Base-by-base conservation (phyloP, 116 monocot species). In the Papilionanthe hybrid region DNA sequence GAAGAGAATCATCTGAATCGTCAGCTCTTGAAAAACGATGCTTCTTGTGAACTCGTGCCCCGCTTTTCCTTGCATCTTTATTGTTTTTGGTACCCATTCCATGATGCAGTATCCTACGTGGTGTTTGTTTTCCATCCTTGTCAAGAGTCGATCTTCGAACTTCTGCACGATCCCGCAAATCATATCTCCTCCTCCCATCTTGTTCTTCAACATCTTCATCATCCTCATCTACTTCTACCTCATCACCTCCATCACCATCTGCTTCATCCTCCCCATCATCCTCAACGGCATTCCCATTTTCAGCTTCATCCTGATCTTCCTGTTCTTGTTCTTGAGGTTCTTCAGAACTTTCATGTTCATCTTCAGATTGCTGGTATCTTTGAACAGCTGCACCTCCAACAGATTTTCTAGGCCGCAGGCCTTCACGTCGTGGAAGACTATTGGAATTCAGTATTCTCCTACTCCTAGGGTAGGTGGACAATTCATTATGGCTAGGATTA, bases 1-100 rank as follows among this genome's bases (percentile, higher is more conserved):
- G 94, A 81, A 94, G 93, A 84, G 98, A 99, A 79, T 99, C 98
- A 86, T 99, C 98, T 76, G 98, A 99, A 85, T 99, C 95, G 47
- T 99, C 98, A 72, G 81, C 77, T 81, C 87, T 88, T 75, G 88
- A 77, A 17, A 93, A 81, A 17, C 90, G 88, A 81, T 91, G 88
- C 32, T 89, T 83, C 81, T 94, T 99, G 72, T 91, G 90, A 72
- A 91, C 85, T 77, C 91, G 90, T 56, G 93, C 80, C 17, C 91
- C 89, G 29, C 90, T 87, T 79, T 91, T 93, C 73, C 95, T 91
- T 48, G 87, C 44, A 79, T 94, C 93, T 73, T 87, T 92, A 48
- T 72, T 85, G 49, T 81, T 92, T 76, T 90, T 94, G 63, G 90
- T 80, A 48, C 87, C 84, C 93, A 93, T 91, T 65, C 92, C 93